These are phyloP conservation scores for Tuber melanosporum DNA, from an alignment of 495 filamentous ascomycete genomes.

Conservation along the genomic window DNA sequence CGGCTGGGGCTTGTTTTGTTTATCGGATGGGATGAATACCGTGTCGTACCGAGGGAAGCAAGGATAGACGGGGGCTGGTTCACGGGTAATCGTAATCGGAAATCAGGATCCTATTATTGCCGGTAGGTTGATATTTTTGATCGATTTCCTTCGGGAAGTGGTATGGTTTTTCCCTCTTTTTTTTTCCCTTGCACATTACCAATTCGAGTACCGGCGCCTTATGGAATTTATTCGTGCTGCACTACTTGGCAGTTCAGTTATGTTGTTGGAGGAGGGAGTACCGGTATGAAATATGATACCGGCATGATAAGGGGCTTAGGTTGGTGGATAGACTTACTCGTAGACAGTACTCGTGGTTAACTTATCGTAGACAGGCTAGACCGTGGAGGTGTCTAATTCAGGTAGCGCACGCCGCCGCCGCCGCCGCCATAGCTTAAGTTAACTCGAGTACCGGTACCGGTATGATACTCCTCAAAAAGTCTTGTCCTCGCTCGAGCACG, in stretches of 20 bases:
- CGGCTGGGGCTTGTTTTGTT: neutral
- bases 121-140: neutral
- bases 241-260: neutral
- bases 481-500: too few species aligned
- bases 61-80: neutral
- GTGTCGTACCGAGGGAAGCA: neutral
- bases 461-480: too few species aligned
- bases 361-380: neutral
- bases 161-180: neutral
- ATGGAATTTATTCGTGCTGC: neutral
- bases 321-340: neutral
- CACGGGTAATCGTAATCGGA: neutral
- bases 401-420: neutral
- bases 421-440: neutral
- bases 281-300: neutral
- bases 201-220: too few species aligned
- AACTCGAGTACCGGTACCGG: neutral
- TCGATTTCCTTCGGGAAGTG: neutral
- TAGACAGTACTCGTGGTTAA: neutral
- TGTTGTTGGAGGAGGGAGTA: neutral
- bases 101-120: constrained; percentile 2
- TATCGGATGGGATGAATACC: constrained; percentile 3
- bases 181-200: neutral
- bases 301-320: neutral
- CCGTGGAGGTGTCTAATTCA: neutral